These are phyloP conservation scores for Mucor piriformis DNA, from an alignment of 371 early-diverging fungal species.

Conservation along the genomic window DNA sequence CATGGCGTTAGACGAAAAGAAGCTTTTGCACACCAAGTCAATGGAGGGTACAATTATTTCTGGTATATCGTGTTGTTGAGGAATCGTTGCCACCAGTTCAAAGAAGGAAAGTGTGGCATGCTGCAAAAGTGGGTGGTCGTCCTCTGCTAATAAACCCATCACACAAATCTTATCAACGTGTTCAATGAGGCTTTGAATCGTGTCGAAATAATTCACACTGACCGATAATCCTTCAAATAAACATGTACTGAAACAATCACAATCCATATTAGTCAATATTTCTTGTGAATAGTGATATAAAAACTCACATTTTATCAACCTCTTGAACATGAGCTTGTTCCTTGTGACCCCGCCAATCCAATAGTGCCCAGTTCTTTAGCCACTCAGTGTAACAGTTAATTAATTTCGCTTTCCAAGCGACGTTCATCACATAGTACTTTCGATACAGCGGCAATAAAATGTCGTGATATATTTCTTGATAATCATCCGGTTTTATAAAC, in stretches of 20 bases:
- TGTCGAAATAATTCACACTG: slow-evolving; percentile 51
- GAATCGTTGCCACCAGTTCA: slow-evolving; percentile 54
- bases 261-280: too few species aligned
- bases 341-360: slow-evolving; percentile 55
- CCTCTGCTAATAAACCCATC: slow-evolving; percentile 45
- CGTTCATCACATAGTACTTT: slow-evolving; percentile 44
- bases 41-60: slow-evolving; percentile 58
- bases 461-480: slow-evolving; percentile 26
- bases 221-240: slow-evolving; percentile 52
- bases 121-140: slow-evolving; percentile 52
- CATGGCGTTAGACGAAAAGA: slow-evolving; percentile 57
- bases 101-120: slow-evolving; percentile 61
- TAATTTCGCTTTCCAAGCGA: slow-evolving; percentile 56
- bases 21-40: slow-evolving; percentile 52
- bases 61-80: slow-evolving; percentile 47
- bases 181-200: slow-evolving; percentile 49
- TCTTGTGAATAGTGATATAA: too few species aligned
- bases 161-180: slow-evolving; percentile 53
- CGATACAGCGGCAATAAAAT: slow-evolving; percentile 51
- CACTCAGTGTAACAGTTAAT: slow-evolving; percentile 49
- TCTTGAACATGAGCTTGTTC: slow-evolving; percentile 21
- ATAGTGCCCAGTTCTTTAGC: slow-evolving; percentile 53
- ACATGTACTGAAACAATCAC: too few species aligned
- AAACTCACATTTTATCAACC: slow-evolving; percentile 39
- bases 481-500: slow-evolving; percentile 48